A percentile compares a stretch with the other conserved stretches of the same genome.
These are phyloP conservation scores for Cordyceps javanica DNA, from an alignment of 2,329 filamentous ascomycete genomes.

Conservation along the genomic window DNA sequence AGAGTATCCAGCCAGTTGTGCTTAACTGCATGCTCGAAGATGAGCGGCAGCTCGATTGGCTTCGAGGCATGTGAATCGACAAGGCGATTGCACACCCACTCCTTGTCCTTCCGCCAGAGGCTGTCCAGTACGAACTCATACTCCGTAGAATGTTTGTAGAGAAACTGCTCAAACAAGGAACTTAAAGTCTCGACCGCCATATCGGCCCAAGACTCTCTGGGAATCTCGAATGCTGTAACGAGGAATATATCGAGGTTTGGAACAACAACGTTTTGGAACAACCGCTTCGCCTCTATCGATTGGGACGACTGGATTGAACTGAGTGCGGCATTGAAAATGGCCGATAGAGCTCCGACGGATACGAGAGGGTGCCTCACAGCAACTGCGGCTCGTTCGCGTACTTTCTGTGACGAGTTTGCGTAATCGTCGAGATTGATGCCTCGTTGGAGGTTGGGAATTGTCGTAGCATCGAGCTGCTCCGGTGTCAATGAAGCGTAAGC, in stretches of 20 bases:
- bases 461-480: constrained; percentile 73
- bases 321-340: constrained; percentile 60
- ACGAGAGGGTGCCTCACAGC: constrained; percentile 82
- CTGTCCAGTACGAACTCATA: constrained; percentile 88
- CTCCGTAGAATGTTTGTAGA: constrained; percentile 69
- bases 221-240: constrained; percentile 69
- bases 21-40: constrained; percentile 62
- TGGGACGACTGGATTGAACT: constrained; percentile 56
- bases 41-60: constrained; percentile 40
- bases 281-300: constrained; percentile 55
- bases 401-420: constrained; percentile 39
- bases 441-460: constrained; percentile 73
- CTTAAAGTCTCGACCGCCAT: constrained; percentile 70
- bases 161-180: constrained; percentile 75
- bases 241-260: constrained; percentile 75
- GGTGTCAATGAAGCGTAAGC: constrained; percentile 74
- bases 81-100: constrained; percentile 77
- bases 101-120: constrained; percentile 82
- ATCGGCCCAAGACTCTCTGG: constrained; percentile 64
- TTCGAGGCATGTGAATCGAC: constrained; percentile 76
- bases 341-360: constrained; percentile 74
- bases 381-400: constrained; percentile 46
- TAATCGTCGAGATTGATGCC: constrained; percentile 65
- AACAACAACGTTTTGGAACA: constrained; percentile 62
- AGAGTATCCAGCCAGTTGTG: constrained; percentile 82